Percentiles rank a stretch among this genome's conserved stretches.
Conservation (phyloP, 768 basidiomycete species). For the Pholiota microspora region DNA sequence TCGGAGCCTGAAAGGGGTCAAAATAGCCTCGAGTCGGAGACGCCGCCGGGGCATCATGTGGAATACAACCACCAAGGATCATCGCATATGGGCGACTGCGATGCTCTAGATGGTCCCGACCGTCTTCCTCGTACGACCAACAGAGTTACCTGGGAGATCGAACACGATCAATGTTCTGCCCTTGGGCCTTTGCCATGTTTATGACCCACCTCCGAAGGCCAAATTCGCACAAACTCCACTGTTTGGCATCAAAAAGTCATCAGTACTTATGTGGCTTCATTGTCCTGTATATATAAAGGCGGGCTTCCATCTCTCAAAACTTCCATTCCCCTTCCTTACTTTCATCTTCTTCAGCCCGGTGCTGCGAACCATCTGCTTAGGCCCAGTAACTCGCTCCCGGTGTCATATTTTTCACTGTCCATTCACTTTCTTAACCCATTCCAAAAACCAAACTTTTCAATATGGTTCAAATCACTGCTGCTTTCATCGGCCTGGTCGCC, state of each 20-base stretch:
- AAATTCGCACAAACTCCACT: conserved; percentile 7
- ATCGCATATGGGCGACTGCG: too few relatives aligned
- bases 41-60: background rate
- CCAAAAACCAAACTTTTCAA: conserved; percentile 11
- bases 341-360: conserved; percentile 27
- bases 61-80: background rate
- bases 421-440: conserved; percentile 10
- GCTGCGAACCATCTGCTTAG: conserved; percentile 19
- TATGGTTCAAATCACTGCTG: conserved; percentile 26
- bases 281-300: conserved; percentile 4
- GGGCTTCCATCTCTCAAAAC: background rate
- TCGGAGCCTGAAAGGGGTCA: background rate
- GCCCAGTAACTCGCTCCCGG: conserved; percentile 15
- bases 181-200: background rate
- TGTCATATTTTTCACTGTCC: conserved; percentile 6
- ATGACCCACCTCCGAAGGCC: background rate
- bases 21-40: background rate
- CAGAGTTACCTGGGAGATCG: background rate
- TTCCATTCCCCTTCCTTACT: conserved; percentile 8
- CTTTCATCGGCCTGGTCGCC: conserved; percentile 29
- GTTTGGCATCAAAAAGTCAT: background rate
- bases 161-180: background rate
- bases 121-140: background rate
- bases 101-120: background rate
- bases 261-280: background rate